Evolutionary conservation across 768 basidiomycete species (phyloP), one percentile per base, ranked within the genome.

Genomic region (Cystobasidium tubakii): DNA sequence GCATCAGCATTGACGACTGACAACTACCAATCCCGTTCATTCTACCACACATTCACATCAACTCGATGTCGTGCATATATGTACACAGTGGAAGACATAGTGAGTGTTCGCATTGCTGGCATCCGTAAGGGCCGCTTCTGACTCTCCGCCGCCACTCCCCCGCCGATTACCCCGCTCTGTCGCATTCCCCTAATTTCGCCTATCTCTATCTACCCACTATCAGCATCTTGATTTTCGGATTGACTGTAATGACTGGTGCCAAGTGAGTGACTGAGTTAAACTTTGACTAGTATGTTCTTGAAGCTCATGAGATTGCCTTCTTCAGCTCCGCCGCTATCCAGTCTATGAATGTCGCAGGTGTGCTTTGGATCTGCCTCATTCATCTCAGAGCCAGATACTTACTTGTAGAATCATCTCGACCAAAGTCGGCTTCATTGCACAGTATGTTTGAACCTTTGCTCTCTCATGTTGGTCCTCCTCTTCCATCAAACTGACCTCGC

Each of bases 301-400:
- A 7, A 23, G 23, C 31, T 55, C 7, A 29, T 10, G 7, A 10
- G n/a, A 6, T n/a, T n/a, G 7, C 65, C 43, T 7, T 12, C 23
- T 15, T 15, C 42, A 69, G 46, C 66, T 69, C 66, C 46, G 66
- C 42, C 23, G 66, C 66, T 43, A 69, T 69, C 27, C 66, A 69
- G 46, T 69, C 66, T 17, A 69, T 69, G 66, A 69, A 69, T n/a
- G 46, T 42, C 63, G 44, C 39, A 12, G 31, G 31, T 33, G n/a
- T n/a, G n/a, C n/a, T n/a, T n/a, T n/a, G n/a, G n/a, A n/a, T n/a
- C n/a, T n/a, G n/a, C n/a, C n/a, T n/a, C n/a, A n/a, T n/a, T n/a
- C n/a, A n/a, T n/a, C n/a, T n/a, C n/a, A n/a, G n/a, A n/a, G n/a
- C n/a, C n/a, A n/a, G n/a, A n/a, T n/a, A n/a, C n/a, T n/a, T n/a